These are phyloP conservation scores for Prunus padus DNA, from an alignment of 306 rosid species.

Conservation along the genomic window DNA sequence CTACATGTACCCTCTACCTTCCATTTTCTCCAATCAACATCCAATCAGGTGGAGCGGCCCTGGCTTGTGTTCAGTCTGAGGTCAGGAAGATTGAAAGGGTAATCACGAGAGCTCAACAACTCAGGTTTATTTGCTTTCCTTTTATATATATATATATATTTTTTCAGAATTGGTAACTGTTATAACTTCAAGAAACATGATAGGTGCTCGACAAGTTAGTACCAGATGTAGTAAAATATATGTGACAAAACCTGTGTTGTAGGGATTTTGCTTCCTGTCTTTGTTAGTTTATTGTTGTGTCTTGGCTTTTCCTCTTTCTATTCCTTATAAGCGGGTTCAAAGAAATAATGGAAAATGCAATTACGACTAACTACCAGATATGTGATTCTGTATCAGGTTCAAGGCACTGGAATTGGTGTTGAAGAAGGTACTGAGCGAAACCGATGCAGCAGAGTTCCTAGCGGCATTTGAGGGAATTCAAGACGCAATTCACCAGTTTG, in stretches of 20 bases:
- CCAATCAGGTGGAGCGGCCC: constrained; percentile 19
- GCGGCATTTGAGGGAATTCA: constrained; percentile 49
- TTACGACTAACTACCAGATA: background rate
- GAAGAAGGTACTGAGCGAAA: constrained; percentile 39
- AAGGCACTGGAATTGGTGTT: constrained; percentile 43
- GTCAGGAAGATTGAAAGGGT: constrained; percentile 45
- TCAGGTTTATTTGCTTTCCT: constrained; percentile 34
- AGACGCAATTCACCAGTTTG: constrained; percentile 38
- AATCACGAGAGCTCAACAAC: constrained; percentile 42
- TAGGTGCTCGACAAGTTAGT: background rate
- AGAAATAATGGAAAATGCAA: background rate
- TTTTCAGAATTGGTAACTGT: background rate
- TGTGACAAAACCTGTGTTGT: background rate
- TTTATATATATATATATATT: too few relatives aligned
- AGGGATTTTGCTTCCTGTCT: background rate
- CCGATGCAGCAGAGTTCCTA: constrained; percentile 45
- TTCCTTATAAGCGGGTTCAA: background rate
- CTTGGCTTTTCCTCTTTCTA: background rate
- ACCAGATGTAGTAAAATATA: background rate
- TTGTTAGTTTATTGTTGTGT: background rate
- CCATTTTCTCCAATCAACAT: constrained; percentile 33
- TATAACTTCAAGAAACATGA: background rate
- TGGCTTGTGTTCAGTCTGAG: constrained; percentile 35
- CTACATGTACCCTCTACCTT: constrained; percentile 39
- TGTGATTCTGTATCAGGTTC: constrained; percentile 27